A percentile compares a stretch with the other conserved stretches of the same genome.
Evolutionary conservation across 768 basidiomycete species (phyloP).

Genomic region (Ramaria sp.): DNA sequence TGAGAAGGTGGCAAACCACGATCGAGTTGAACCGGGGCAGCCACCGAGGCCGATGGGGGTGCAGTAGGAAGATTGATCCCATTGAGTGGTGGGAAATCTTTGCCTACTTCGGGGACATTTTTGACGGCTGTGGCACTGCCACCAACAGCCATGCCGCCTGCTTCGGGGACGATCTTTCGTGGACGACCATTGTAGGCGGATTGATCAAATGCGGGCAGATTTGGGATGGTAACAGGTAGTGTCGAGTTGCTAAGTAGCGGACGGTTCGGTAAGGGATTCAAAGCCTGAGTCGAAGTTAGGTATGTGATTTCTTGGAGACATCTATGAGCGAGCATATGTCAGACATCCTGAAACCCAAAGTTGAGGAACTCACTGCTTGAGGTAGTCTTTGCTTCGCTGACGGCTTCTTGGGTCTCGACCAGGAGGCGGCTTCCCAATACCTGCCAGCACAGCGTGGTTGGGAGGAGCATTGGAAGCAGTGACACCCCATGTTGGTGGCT

Average conservation of each 20-base stretch:
- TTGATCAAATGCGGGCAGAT: constrained; percentile 63
- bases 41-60: constrained; percentile 30
- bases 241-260: constrained; percentile 59
- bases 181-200: constrained; percentile 71
- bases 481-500: constrained; percentile 48
- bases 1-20: constrained; percentile 11
- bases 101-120: constrained; percentile 18
- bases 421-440: constrained; percentile 56
- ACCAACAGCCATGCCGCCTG: constrained; percentile 19
- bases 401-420: constrained; percentile 93
- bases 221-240: constrained; percentile 55
- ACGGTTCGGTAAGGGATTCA: constrained; percentile 91
- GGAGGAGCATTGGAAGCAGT: constrained; percentile 34
- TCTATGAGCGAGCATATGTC: constrained; percentile 27
- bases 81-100: constrained; percentile 54
- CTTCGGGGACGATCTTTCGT: constrained; percentile 69
- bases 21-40: constrained; percentile 23
- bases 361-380: constrained; percentile 73
- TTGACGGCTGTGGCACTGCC: constrained; percentile 4
- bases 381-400: constrained; percentile 88
- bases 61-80: constrained; percentile 38
- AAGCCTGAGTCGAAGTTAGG: constrained; percentile 90
- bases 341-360: constrained; percentile 9
- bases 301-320: constrained; percentile 98
- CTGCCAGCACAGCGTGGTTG: constrained; percentile 31